Percentiles rank a stretch among this genome's conserved stretches.
Evolutionary conservation across 2,329 filamentous ascomycete genomes (phyloP).

Genomic region (Aspergillus calidoustus): DNA sequence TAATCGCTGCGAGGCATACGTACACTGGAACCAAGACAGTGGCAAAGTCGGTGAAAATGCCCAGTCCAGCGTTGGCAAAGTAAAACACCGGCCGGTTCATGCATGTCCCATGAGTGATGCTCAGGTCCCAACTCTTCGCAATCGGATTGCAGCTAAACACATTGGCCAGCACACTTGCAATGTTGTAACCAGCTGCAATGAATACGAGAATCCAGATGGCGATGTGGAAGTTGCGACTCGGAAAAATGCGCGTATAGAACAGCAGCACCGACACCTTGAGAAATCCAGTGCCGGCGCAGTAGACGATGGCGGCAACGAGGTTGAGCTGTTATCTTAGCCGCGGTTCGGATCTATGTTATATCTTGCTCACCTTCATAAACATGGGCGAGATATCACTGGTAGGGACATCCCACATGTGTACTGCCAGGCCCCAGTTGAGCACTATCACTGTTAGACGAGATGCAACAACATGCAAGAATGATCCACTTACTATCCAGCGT

Average conservation of each 20-base stretch:
- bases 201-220: constrained; percentile 30
- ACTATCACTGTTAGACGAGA: constrained; percentile 19
- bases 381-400: constrained; percentile 23
- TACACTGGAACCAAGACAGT: constrained; percentile 36
- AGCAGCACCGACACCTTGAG: constrained; percentile 38
- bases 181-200: constrained; percentile 32
- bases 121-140: constrained; percentile 31
- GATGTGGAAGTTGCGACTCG: constrained; percentile 30
- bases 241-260: constrained; percentile 37
- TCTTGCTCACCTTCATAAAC: constrained; percentile 28
- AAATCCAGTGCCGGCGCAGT: constrained; percentile 35
- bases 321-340: constrained; percentile 26
- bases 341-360: neutral
- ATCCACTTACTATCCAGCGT: constrained; percentile 30
- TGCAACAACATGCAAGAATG: neutral
- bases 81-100: constrained; percentile 37
- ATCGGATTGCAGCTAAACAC: constrained; percentile 34
- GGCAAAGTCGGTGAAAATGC: constrained; percentile 36
- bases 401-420: constrained; percentile 37
- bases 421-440: constrained; percentile 34
- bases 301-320: constrained; percentile 35
- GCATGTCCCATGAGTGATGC: constrained; percentile 26
- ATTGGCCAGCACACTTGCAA: constrained; percentile 34
- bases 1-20: neutral
- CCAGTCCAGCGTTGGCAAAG: constrained; percentile 34